A percentile compares a stretch with the other conserved stretches of the same genome.
These are phyloP conservation scores for Candida palmyrensis DNA, from an alignment of 805 yeast species.

Conservation along the genomic window DNA sequence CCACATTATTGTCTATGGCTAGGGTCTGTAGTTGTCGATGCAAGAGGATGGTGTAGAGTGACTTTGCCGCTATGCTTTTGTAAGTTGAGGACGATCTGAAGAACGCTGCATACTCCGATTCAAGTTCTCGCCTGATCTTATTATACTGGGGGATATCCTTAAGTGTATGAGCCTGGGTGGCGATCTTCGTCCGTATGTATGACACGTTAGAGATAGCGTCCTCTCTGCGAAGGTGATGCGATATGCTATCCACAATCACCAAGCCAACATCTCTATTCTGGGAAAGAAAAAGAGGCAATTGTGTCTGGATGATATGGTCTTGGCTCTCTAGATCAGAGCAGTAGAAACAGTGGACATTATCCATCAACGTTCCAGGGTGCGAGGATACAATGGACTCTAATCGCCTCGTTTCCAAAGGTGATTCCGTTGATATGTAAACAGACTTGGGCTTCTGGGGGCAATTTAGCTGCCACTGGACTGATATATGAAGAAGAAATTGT, in stretches of 20 bases:
- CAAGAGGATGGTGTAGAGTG: conserved; percentile 36
- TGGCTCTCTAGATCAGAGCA: conserved; percentile 69
- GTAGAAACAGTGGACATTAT: conserved; percentile 45
- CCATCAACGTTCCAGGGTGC: conserved; percentile 13
- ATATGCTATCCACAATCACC: conserved; percentile 74
- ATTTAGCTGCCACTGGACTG: conserved; percentile 47
- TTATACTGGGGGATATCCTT: conserved; percentile 8
- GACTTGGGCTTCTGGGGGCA: conserved; percentile 8
- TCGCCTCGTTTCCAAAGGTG: conserved; percentile 62
- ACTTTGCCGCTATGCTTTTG: conserved; percentile 32
- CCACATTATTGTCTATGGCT: conserved; percentile 44
- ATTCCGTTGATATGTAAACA: conserved; percentile 80
- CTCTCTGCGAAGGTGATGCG: conserved; percentile 74
- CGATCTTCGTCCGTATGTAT: conserved; percentile 21
- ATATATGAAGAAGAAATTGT: conserved; percentile 65
- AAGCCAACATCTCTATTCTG: conserved; percentile 39
- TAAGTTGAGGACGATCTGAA: conserved; percentile 18
- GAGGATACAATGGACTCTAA: conserved; percentile 23
- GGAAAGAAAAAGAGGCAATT: conserved; percentile 50
- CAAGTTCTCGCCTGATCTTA: conserved; percentile 11
- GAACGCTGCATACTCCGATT: conserved; percentile 15
- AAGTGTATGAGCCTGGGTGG: conserved; percentile 13
- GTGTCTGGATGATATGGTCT: conserved; percentile 66
- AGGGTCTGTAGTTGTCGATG: conserved; percentile 45
- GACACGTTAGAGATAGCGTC: conserved; percentile 30